Base-by-base conservation (phyloP, 2,329 filamentous ascomycete genomes). In the Nemania diffusa region DNA sequence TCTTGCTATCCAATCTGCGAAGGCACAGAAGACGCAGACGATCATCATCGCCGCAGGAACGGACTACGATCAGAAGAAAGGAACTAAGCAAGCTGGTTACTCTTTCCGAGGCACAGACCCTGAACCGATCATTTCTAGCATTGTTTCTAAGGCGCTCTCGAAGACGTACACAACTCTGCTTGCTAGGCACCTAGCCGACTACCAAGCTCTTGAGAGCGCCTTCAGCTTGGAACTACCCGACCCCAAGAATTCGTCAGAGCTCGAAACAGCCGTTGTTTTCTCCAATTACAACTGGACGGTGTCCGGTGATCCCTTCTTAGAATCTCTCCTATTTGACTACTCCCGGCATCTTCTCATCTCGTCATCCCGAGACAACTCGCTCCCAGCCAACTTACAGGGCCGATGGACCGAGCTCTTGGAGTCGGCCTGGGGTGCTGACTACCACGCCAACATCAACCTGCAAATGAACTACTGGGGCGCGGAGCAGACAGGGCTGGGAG, bases 381-480 rank as follows among this genome's bases (percentile, higher is more conserved):
- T 89, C 0, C 87, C 87, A 0, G 80, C 86, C 0, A 89, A 88
- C 63, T 79, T 90, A 0, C 85, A 87, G 72, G 87, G 87, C 0
- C 80, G 81, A 20, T 89, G 87, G 87, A 83, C 81, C 4, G 81
- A 85, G 51, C 62, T 42, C 0, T n/a, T 67, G 0, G 70, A 71
- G 0, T 78, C 81, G 3, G 81, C 82, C 0, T 87, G 87, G 87
- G 81, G 82, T 13, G 82, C 79, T 2, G 86, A 89, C 70, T 89
- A 88, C 63, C 86, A 88, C 59, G 79, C 82, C 44, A 86, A 89
- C 67, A 88, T 89, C 71, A 89, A 89, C 64, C 64, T 88, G 0
- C 85, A 89, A 69, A 89, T 88, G 87, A 89, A 88, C 65, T 83
- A 88, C 70, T 89, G 87, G 87, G 79, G 78, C 1, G 81, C 83